These are phyloP conservation scores for Hyphopichia burtonii DNA, from an alignment of 1,139 yeast species.

Conservation along the genomic window DNA sequence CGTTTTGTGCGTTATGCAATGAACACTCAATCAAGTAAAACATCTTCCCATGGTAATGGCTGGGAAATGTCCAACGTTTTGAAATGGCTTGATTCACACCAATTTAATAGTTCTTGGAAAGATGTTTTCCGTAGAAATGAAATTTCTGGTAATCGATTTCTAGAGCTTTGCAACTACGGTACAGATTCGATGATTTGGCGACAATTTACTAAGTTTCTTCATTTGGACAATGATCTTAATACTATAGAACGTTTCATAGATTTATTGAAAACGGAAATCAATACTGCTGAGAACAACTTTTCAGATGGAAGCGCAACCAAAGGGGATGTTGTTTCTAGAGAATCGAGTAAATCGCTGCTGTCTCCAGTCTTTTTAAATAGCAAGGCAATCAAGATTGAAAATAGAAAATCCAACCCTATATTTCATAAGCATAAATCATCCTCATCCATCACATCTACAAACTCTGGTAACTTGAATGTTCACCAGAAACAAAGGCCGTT, in stretches of 20 bases:
- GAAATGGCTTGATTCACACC: conserved; percentile 64
- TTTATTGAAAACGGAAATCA: conserved; percentile 26
- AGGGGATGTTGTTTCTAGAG: conserved; percentile 13
- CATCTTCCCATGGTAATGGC: conserved; percentile 19
- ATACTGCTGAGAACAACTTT: neutral
- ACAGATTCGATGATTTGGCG: conserved; percentile 48
- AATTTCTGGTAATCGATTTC: conserved; percentile 61
- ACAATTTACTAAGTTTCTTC: conserved; percentile 41
- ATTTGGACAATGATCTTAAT: conserved; percentile 43
- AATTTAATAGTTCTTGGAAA: conserved; percentile 74
- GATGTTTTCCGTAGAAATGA: conserved; percentile 59
- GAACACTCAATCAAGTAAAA: conserved; percentile 30
- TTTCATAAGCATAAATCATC: conserved; percentile 24
- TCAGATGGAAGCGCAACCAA: conserved; percentile 8
- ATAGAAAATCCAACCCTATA: conserved; percentile 33
- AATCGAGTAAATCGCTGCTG: conserved; percentile 17
- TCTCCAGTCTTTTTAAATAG: conserved; percentile 12
- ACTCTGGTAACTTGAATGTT: conserved; percentile 14
- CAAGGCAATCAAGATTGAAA: conserved; percentile 19
- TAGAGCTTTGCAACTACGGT: conserved; percentile 70
- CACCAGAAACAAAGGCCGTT: conserved; percentile 46
- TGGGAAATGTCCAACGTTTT: conserved; percentile 73
- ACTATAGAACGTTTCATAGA: conserved; percentile 54
- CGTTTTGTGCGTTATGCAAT: conserved; percentile 47
- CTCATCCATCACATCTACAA: conserved; percentile 22